These are phyloP conservation scores for Epichloe festucae DNA, from an alignment of 2,329 filamentous ascomycete species.

Conservation along the genomic window DNA sequence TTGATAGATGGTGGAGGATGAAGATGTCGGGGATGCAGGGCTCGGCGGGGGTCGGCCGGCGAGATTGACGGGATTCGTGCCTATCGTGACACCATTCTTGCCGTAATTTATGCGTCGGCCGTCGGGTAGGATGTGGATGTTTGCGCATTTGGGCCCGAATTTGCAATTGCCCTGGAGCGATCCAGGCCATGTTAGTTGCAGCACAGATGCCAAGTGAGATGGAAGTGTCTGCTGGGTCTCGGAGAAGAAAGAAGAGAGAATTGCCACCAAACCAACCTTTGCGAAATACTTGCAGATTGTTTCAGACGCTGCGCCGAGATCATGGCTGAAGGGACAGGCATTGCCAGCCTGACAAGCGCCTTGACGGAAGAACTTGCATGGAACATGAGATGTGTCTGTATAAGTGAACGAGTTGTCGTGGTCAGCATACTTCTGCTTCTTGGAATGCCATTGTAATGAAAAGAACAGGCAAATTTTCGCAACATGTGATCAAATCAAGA, in stretches of 20 bases:
- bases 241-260: background rate
- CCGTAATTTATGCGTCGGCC: slow-evolving; percentile 80
- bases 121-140: slow-evolving; percentile 89
- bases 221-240: no score
- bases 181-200: slow-evolving; percentile 1
- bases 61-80: slow-evolving; percentile 43
- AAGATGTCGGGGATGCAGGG: slow-evolving; percentile 29
- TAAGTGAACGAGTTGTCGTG: background rate
- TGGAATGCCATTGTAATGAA: background rate
- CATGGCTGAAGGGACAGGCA: slow-evolving; percentile 93
- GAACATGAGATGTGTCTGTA: slow-evolving; percentile 86
- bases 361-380: slow-evolving; percentile 98
- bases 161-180: slow-evolving; percentile 80
- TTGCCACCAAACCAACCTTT: slow-evolving; percentile 50
- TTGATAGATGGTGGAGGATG: slow-evolving; percentile 19
- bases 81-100: slow-evolving; percentile 55
- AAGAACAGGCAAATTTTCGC: no score
- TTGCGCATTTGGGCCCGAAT: slow-evolving; percentile 93
- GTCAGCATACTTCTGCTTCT: background rate
- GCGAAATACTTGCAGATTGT: slow-evolving; percentile 98
- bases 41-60: slow-evolving; percentile 49
- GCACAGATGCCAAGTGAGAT: no score
- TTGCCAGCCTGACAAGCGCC: slow-evolving; percentile 92
- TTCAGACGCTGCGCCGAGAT: slow-evolving; percentile 70
- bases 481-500: no score